Evolutionary conservation across 1,284 basidiomycete genomes (phyloP), one percentile per base, ranked within the genome.

Genomic region (Cystobasidiaceae sp.): DNA sequence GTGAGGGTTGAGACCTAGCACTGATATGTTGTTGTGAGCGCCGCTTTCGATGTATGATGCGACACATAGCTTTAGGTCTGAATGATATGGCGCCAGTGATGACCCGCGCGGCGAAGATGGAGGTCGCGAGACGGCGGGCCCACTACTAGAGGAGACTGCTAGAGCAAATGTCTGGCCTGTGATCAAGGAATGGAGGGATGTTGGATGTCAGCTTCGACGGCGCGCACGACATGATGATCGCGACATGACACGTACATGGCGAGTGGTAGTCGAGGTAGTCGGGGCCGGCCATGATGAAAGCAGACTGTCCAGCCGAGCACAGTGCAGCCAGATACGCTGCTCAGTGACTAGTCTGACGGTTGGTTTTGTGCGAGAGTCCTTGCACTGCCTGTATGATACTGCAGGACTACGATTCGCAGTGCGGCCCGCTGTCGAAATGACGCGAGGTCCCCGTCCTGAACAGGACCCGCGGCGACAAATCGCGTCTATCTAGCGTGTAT

Each of bases 21-120:
- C 80, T 27, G 88, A 87, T 68, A 92, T 86, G 48, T 86, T 83
- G 76, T 91, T 92, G 71, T 84, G 82, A 76, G 83, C 87, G 76
- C 87, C 86, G 15, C 44, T 51, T 15, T 67, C 60, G 41, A 62
- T 64, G 75, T 89, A 87, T 4, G 90, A 91, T 19, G 85, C 86
- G 66, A 91, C 81, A 17, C 83, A 89, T 58, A 92, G 81, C 49
- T 67, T 66, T 56, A 73, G 69, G 41, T 68, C 63, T 7, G 55
- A 7, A 41, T 56, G 63, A 34, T 46, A 66, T n/a, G 63, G 63
- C 21, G 46, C 54, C 11, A 57, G 54, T 8, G 63, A 46, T 27
- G n/a, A n/a, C n/a, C n/a, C n/a, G n/a, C 50, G 51, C 23, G 19
- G 39, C 50, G 34, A 43, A 13, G 23, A 46, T 25, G 54, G 25